Base-by-base conservation (phyloP, 129 eudicot genomes). In the Flaveria bidentis region DNA sequence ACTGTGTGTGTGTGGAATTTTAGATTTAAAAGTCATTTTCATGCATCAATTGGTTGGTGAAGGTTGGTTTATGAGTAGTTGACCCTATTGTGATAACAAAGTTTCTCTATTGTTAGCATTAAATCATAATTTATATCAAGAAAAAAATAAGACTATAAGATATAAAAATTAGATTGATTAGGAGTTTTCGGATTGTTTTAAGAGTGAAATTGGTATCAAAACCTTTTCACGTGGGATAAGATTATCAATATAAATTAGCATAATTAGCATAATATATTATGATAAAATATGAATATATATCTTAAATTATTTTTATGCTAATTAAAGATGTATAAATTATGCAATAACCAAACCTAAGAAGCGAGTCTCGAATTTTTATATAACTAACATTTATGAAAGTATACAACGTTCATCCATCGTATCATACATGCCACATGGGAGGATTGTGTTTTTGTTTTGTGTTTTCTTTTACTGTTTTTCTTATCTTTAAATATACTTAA, bases 1-100 rank as follows among this genome's bases (percentile, higher is more conserved):
- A 9, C 14, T 16, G 5, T 3, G n/a, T 25, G 12, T 10, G 26
- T 0, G 67, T 25, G 6, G 55, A 52, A 42, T 30, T 28, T 22
- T 23, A 65, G 47, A 79, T 79, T 72, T 41, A 42, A 50, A 41
- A 41, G 83, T 80, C 83, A 26, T 65, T 80, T 64, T 80, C 83
- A 51, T 80, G 61, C 30, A 74, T 73, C 79, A 65, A 66, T 42
- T 73, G 65, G 50, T 73, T 73, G 83, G 83, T 80, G 79, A 80
- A 78, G 68, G 79, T 80, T 80, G 83, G 79, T 80, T 73, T 78
- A 41, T 80, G 51, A 26, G 78, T 74, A 28, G 79, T 79, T 79
- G 83, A 79, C 49, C 39, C 41, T 70, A 33, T 8, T 30, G 62
- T 53, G 46, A 53, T 30, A 30, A 51, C 28, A 17, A 25, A 30